Evolutionary conservation across 768 basidiomycete genomes (phyloP).

Genomic region (Mycena indigotica): DNA sequence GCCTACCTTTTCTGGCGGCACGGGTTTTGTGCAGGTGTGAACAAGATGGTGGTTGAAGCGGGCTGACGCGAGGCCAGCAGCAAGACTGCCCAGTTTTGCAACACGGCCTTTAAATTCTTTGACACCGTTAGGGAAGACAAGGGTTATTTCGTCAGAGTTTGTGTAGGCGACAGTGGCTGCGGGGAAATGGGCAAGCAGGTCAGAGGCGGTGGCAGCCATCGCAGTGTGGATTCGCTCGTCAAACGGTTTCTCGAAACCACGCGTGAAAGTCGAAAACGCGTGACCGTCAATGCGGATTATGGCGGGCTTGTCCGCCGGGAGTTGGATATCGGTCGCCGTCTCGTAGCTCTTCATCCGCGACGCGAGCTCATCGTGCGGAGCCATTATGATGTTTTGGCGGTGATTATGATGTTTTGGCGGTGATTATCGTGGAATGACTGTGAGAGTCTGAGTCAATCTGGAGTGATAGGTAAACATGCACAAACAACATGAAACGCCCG

Average conservation of each 20-base stretch:
- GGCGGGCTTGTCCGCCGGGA: constrained; percentile 12
- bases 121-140: constrained; percentile 11
- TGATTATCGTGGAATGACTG: too few species aligned
- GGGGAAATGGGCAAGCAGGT: constrained; percentile 15
- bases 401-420: too few species aligned
- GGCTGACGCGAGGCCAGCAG: constrained; percentile 14
- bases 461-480: neutral
- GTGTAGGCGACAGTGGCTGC: constrained; percentile 21
- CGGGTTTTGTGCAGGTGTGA: neutral
- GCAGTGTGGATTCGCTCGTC: constrained; percentile 18
- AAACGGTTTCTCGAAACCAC: constrained; percentile 21
- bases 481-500: neutral
- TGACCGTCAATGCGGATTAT: constrained; percentile 20
- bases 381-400: too few species aligned
- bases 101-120: constrained; percentile 19
- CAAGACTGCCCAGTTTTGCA: constrained; percentile 14
- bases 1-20: constrained; percentile 9
- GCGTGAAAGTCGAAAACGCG: constrained; percentile 19
- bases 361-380: constrained; percentile 13
- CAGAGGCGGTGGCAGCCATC: constrained; percentile 13
- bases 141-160: constrained; percentile 21
- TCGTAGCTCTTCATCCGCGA: constrained; percentile 20
- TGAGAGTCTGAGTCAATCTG: neutral
- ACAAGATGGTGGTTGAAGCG: constrained; percentile 21
- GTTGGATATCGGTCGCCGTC: constrained; percentile 12